Percentiles rank a stretch among this genome's conserved stretches.
phyloP scores from a whole-genome alignment of 2,329 filamentous ascomycete genomes.

The Penicillium concentricum region DNA sequence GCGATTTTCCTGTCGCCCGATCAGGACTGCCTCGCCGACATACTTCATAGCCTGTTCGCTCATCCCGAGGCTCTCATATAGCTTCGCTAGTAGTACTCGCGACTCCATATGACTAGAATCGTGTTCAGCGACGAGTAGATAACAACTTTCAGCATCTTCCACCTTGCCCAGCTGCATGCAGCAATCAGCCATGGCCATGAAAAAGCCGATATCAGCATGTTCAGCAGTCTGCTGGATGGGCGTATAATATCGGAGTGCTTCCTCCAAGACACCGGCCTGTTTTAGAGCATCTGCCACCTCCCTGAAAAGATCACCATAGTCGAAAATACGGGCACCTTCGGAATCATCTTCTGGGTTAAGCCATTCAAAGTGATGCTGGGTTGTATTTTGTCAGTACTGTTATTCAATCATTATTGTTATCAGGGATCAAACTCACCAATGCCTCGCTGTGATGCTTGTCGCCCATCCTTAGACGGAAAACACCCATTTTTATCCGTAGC shows the following conservation, averaged over 20 bases:
- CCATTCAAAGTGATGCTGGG: slow-evolving; percentile 65
- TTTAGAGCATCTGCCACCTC: slow-evolving; percentile 64
- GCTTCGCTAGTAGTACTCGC: slow-evolving; percentile 74
- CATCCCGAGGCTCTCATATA: slow-evolving; percentile 75
- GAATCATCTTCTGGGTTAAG: slow-evolving; percentile 63
- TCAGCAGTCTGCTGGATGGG: slow-evolving; percentile 50
- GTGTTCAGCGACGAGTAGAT: slow-evolving; percentile 69
- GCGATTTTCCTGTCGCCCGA: slow-evolving; percentile 50
- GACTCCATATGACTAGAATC: slow-evolving; percentile 73
- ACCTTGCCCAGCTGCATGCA: slow-evolving; percentile 64
- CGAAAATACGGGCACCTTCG: slow-evolving; percentile 54
- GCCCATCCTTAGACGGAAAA: slow-evolving; percentile 74
- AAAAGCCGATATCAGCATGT: slow-evolving; percentile 51
- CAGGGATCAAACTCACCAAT: slow-evolving; percentile 54
- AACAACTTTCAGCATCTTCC: slow-evolving; percentile 72
- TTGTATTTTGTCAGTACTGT: background rate
- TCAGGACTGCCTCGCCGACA: slow-evolving; percentile 69
- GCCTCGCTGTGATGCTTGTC: slow-evolving; percentile 66
- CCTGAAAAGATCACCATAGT: slow-evolving; percentile 77
- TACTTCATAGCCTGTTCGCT: slow-evolving; percentile 75
- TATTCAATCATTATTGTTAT: slow-evolving; percentile 5
- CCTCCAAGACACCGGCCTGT: slow-evolving; percentile 49
- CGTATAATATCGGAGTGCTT: slow-evolving; percentile 60
- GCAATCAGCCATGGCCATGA: slow-evolving; percentile 57
- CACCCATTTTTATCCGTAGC: slow-evolving; percentile 76